phyloP scores from a whole-genome alignment of 179 eudicot species.

The Actinidia polygama region DNA sequence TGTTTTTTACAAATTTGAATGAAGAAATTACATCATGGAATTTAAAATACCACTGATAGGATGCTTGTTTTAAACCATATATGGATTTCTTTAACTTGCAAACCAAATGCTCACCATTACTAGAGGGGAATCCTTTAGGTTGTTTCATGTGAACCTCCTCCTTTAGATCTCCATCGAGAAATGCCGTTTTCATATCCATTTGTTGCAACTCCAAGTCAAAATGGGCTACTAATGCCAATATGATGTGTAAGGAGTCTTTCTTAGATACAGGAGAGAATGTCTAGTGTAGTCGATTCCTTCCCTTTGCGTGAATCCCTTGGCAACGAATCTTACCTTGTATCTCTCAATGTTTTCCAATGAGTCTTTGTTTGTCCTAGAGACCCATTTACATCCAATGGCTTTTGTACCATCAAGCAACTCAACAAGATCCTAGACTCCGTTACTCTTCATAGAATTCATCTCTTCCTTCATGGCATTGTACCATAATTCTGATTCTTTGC shows the following conservation, averaged over 20 bases:
- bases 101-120: neutral
- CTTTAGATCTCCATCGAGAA: neutral
- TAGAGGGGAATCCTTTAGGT: neutral
- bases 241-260: neutral
- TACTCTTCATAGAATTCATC: neutral
- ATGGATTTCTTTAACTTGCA: neutral
- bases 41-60: neutral
- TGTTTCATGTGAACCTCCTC: neutral
- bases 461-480: neutral
- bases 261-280: neutral
- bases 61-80: neutral
- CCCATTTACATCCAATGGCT: neutral
- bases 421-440: neutral
- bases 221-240: neutral
- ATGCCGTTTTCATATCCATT: neutral
- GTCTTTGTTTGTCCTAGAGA: neutral
- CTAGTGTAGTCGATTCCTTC: neutral
- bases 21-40: neutral
- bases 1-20: neutral
- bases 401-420: neutral
- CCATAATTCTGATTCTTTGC: neutral
- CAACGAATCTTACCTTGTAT: neutral
- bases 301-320: neutral
- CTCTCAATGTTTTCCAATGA: neutral
- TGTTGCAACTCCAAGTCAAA: neutral